A percentile compares a stretch with the other conserved stretches of the same genome.
Evolutionary conservation across 139 green algal species (phyloP).

Genomic region (Trebouxia sp.): DNA sequence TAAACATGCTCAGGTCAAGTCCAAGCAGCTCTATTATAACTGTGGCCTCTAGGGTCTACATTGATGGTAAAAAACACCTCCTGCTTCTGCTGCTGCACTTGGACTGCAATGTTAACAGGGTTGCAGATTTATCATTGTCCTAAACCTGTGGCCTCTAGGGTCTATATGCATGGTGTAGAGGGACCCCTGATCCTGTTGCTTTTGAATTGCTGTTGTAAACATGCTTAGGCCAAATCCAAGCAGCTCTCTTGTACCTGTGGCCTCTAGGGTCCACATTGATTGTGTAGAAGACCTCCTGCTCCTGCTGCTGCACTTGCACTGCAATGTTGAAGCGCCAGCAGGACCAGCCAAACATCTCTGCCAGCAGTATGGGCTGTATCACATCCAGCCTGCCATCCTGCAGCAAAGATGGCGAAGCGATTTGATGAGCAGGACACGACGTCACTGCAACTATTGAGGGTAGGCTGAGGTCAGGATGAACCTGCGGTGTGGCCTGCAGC

Average conservation of each 20-base stretch:
- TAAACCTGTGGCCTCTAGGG: too few relatives aligned
- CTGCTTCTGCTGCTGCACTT: too few relatives aligned
- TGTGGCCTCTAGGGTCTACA: too few relatives aligned
- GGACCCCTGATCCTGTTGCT: background rate
- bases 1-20: background rate
- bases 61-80: too few relatives aligned
- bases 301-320: conserved; percentile 24
- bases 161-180: too few relatives aligned
- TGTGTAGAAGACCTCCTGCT: conserved; percentile 36
- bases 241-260: background rate
- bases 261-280: background rate
- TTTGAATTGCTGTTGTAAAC: background rate
- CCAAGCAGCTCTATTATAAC: background rate
- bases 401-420: background rate
- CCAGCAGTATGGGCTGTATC: conserved; percentile 28
- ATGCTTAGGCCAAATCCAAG: background rate
- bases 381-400: background rate
- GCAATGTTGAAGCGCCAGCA: conserved; percentile 57
- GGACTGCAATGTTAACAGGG: too few relatives aligned
- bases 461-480: background rate
- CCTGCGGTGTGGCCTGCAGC: too few relatives aligned
- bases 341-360: conserved; percentile 38
- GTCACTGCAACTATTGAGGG: too few relatives aligned
- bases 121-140: too few relatives aligned
- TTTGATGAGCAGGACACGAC: background rate